Conservation (phyloP, 495 filamentous ascomycete species). For the Aspergillus taichungensis region DNA sequence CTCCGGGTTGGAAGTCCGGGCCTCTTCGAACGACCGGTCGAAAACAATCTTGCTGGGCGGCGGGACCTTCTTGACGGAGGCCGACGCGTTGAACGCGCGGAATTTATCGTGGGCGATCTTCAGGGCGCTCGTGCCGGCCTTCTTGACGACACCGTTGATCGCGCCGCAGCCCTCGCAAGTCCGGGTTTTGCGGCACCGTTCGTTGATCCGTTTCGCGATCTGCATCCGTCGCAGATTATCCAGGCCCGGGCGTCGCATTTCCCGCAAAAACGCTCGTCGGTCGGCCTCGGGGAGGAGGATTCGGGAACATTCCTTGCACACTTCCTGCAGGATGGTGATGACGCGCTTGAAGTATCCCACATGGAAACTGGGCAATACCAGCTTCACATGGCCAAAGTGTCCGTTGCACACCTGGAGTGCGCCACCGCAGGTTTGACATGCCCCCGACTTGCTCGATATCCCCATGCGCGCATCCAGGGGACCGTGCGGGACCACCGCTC, state of each 20-base stretch:
- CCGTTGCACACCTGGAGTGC: slow-evolving; percentile 75
- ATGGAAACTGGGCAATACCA: slow-evolving; percentile 87
- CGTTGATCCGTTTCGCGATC: slow-evolving; percentile 79
- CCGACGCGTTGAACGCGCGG: slow-evolving; percentile 74
- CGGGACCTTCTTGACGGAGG: slow-evolving; percentile 69
- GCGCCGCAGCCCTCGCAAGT: slow-evolving; percentile 65
- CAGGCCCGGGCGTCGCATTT: slow-evolving; percentile 69
- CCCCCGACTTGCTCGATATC: slow-evolving; percentile 66
- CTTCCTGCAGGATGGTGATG: slow-evolving; percentile 78
- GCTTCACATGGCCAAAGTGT: slow-evolving; percentile 86
- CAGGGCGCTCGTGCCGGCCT: slow-evolving; percentile 63
- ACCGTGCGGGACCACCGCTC: slow-evolving; percentile 66
- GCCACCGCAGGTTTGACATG: slow-evolving; percentile 75
- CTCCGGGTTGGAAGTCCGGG: slow-evolving; percentile 62
- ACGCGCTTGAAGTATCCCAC: slow-evolving; percentile 92
- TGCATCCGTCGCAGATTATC: slow-evolving; percentile 74
- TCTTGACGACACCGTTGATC: slow-evolving; percentile 83
- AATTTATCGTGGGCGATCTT: slow-evolving; percentile 95
- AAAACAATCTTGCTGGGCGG: slow-evolving; percentile 73
- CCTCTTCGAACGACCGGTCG: slow-evolving; percentile 72
- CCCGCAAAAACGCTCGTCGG: slow-evolving; percentile 59
- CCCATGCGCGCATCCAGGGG: slow-evolving; percentile 82
- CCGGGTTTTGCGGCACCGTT: slow-evolving; percentile 78
- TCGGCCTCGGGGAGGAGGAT: slow-evolving; percentile 73
- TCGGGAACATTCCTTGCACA: slow-evolving; percentile 70